Evolutionary conservation across 2,329 filamentous ascomycete species (phyloP).

Genomic region (Eurotiales sp.): DNA sequence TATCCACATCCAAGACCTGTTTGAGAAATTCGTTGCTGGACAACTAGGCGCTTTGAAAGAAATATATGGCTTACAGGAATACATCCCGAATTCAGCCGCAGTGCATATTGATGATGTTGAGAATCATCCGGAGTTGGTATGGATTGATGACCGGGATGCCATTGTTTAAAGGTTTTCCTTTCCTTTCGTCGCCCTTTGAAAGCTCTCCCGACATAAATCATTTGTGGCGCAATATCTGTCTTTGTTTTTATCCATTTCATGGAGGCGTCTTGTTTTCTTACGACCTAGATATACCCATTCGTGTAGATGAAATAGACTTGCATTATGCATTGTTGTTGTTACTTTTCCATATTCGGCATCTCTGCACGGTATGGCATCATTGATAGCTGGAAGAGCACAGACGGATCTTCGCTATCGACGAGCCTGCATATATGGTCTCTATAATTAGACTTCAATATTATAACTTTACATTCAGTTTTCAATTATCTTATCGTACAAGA

Average conservation of each 20-base stretch:
- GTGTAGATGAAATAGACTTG: slow-evolving; percentile 11
- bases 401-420: too few relatives aligned
- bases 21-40: slow-evolving; percentile 16
- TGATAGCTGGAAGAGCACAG: background rate
- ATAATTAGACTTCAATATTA: background rate
- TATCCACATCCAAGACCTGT: slow-evolving; percentile 11
- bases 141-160: slow-evolving; percentile 14
- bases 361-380: background rate
- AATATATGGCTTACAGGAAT: slow-evolving; percentile 9
- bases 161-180: slow-evolving; percentile 3
- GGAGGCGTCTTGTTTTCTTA: slow-evolving; percentile 7
- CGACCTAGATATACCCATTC: slow-evolving; percentile 14
- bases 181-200: background rate
- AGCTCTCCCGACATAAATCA: background rate
- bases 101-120: slow-evolving; percentile 14
- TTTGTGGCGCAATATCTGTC: background rate
- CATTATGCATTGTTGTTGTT: slow-evolving; percentile 6
- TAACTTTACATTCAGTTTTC: too few relatives aligned
- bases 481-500: too few relatives aligned
- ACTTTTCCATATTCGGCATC: background rate
- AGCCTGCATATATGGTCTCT: too few relatives aligned
- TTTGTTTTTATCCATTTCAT: background rate
- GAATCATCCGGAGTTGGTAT: slow-evolving; percentile 12
- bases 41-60: slow-evolving; percentile 13
- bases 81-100: slow-evolving; percentile 13